Evolutionary conservation across 106 monocot species (phyloP), one percentile per base, ranked within the genome.

Genomic region (Dendrobium officinale): DNA sequence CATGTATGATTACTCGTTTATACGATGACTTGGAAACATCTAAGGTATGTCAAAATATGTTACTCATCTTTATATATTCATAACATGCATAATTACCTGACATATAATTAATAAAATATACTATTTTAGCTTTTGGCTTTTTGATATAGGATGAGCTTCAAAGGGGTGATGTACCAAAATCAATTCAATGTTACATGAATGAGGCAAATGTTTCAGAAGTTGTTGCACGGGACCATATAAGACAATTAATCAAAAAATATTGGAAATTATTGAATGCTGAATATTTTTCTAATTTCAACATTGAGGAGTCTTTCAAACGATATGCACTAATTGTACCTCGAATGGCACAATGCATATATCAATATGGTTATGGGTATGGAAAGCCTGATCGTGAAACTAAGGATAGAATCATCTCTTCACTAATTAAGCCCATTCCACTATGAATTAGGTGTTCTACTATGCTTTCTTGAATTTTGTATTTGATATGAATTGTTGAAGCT

Each of bases 321-420:
- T 2, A 77, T 29, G 78, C 33, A 9, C 9, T 81, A 18, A 78
- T 64, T 22, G 5, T 85, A 13, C 27, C 81, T 4, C 49, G 79
- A 31, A 75, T 55, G 42, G 16, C 82, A 15, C 82, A 67, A 24
- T 76, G 58, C 15, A 3, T 68, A 8, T 82, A 82, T 42, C 45
- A 79, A 42, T 1, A 86, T 82, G 86, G 79, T 13, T 82, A 86
- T 75, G 82, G 82, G 18, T 66, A 75, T 75, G 79, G 61, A 37
- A 15, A 42, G 19, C 75, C 78, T 51, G 49, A 49, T 49, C 13
- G 9, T 10, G 79, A 82, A 67, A 83, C 79, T 5, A 82, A 41
- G 3, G 54, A 80, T 27, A 54, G 0, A 77, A 43, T 86, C 27
- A 44, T 33, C 10, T 82, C 79, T 22, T 5, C 80, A 20, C 72